These are phyloP conservation scores for Hygrocybe coccinea DNA, from an alignment of 768 basidiomycete genomes.

Conservation along the genomic window DNA sequence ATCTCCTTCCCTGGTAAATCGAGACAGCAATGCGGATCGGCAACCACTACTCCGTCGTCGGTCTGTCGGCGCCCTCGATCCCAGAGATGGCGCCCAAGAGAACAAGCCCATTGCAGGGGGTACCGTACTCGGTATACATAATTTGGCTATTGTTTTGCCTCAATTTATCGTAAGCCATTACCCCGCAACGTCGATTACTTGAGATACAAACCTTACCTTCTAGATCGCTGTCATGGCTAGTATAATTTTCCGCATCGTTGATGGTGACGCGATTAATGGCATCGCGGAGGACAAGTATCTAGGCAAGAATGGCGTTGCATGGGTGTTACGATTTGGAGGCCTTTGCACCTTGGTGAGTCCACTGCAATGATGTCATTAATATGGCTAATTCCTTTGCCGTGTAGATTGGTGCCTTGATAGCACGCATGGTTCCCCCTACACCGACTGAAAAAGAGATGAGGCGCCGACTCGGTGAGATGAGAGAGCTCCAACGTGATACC, in stretches of 20 bases:
- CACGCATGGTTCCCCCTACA: slow-evolving; percentile 81
- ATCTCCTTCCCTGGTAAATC: slow-evolving; percentile 37
- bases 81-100: slow-evolving; percentile 32
- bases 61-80: slow-evolving; percentile 49
- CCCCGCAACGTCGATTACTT: neutral
- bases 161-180: slow-evolving; percentile 75
- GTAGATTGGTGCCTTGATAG: slow-evolving; percentile 66
- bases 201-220: slow-evolving; percentile 2
- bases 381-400: neutral
- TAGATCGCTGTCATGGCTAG: slow-evolving; percentile 85
- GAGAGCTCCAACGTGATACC: slow-evolving; percentile 60
- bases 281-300: slow-evolving; percentile 54
- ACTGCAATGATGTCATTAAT: slow-evolving; percentile 1
- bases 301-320: slow-evolving; percentile 87
- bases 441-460: slow-evolving; percentile 89
- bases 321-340: slow-evolving; percentile 92
- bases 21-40: slow-evolving; percentile 38
- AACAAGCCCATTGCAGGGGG: slow-evolving; percentile 67
- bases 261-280: slow-evolving; percentile 46
- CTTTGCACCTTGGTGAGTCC: slow-evolving; percentile 64
- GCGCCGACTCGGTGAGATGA: slow-evolving; percentile 74
- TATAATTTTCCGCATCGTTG: slow-evolving; percentile 77
- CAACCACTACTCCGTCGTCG: slow-evolving; percentile 59
- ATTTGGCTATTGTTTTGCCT: slow-evolving; percentile 90
- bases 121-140: slow-evolving; percentile 91